These are phyloP conservation scores for Aeschynomene evenia DNA, from an alignment of 306 rosid species.

Conservation along the genomic window DNA sequence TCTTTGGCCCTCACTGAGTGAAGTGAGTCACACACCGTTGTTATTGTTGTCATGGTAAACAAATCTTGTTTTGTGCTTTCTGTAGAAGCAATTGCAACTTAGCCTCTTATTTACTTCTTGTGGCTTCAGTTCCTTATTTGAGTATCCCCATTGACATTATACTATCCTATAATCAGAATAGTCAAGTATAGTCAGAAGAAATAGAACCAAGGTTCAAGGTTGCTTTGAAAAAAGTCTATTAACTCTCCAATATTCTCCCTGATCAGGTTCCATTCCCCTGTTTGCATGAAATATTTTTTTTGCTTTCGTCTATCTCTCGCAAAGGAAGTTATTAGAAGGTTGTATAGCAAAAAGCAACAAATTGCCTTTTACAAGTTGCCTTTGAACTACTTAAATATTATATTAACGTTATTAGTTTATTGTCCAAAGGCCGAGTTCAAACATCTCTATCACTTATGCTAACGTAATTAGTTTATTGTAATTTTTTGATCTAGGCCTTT, in stretches of 20 bases:
- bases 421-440: too few species aligned
- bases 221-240: constrained; percentile 18
- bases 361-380: constrained; percentile 33
- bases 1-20: constrained; percentile 9
- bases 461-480: too few species aligned
- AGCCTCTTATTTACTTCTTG: constrained; percentile 28
- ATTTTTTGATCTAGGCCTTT: too few species aligned
- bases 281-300: background rate
- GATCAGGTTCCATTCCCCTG: constrained; percentile 15
- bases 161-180: constrained; percentile 24
- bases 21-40: constrained; percentile 15
- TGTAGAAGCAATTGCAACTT: constrained; percentile 30
- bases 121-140: constrained; percentile 31
- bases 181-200: constrained; percentile 44
- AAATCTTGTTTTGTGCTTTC: constrained; percentile 23
- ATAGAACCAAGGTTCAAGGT: constrained; percentile 11
- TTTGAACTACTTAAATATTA: too few species aligned
- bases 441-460: too few species aligned
- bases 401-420: too few species aligned
- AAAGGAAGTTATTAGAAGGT: background rate
- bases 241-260: constrained; percentile 19
- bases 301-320: constrained; percentile 17
- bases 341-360: constrained; percentile 14
- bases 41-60: constrained; percentile 26
- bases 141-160: constrained; percentile 32